A percentile compares a stretch with the other conserved stretches of the same genome.
phyloP scores from a whole-genome alignment of 306 rosid genomes.

The Vigna hirtella region DNA sequence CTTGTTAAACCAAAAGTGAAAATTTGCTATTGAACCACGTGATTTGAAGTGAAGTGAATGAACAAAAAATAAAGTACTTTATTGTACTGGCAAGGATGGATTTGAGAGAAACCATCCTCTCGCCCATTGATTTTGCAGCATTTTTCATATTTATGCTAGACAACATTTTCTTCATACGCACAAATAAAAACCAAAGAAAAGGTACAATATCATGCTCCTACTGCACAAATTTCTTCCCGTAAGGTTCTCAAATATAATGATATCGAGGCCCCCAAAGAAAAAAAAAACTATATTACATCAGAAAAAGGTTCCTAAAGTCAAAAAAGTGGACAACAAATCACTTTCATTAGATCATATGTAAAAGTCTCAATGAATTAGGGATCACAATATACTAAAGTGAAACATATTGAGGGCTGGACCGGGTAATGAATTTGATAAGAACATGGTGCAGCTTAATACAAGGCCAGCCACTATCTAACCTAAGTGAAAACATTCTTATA shows the following conservation, averaged over 20 bases:
- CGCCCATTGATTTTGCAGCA: slow-evolving; percentile 54
- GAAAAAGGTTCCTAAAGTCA: slow-evolving; percentile 20
- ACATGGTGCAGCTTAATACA: background rate
- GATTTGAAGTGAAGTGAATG: background rate
- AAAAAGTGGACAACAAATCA: background rate
- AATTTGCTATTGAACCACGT: slow-evolving; percentile 10
- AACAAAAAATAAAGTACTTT: background rate
- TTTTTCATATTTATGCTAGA: slow-evolving; percentile 34
- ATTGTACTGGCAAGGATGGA: slow-evolving; percentile 27
- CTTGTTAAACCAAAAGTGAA: slow-evolving; percentile 27
- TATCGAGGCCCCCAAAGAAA: slow-evolving; percentile 19
- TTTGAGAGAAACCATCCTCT: slow-evolving; percentile 35
- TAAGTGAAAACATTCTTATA: no score
- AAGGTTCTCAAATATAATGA: background rate
- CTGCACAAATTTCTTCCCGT: slow-evolving; percentile 33
- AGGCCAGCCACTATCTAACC: background rate
- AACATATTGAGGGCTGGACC: background rate
- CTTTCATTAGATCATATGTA: slow-evolving; percentile 1
- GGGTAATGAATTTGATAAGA: slow-evolving; percentile 6
- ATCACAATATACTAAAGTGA: background rate
- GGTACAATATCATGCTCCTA: slow-evolving; percentile 38
- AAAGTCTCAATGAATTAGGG: slow-evolving; percentile 25
- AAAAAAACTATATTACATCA: slow-evolving; percentile 12
- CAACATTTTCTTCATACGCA: slow-evolving; percentile 38
- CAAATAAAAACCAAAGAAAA: slow-evolving; percentile 48